Percentiles rank a stretch among this genome's conserved stretches.
phyloP scores from a whole-genome alignment of 129 eudicot species.

The Flaveria trinervia region DNA sequence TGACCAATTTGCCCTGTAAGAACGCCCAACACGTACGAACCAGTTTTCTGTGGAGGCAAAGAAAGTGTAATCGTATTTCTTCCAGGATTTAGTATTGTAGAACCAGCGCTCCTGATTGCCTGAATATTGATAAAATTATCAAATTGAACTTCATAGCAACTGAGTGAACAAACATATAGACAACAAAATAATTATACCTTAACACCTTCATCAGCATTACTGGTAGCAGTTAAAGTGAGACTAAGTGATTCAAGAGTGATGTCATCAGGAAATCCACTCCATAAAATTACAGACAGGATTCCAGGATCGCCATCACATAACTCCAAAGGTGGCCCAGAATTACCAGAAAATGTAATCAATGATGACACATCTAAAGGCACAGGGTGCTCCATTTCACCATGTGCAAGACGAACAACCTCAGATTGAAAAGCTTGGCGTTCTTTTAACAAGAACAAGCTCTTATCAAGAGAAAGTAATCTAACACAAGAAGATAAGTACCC shows the following conservation, averaged over 20 bases:
- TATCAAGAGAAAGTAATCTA: constrained; percentile 86
- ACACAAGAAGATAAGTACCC: constrained; percentile 95
- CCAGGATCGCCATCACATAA: constrained; percentile 99
- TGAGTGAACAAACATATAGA: constrained; percentile 4
- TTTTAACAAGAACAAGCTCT: constrained; percentile 71
- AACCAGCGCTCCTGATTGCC: constrained; percentile 82
- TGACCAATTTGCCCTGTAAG: constrained; percentile 97
- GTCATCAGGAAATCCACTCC: constrained; percentile 99
- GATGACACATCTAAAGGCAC: constrained; percentile 97
- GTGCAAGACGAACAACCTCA: constrained; percentile 93
- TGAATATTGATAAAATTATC: constrained; percentile 27
- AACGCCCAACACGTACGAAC: constrained; percentile 90
- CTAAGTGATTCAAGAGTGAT: constrained; percentile 91
- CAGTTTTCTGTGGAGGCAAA: constrained; percentile 93
- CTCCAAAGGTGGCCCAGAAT: constrained; percentile 76
- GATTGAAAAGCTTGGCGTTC: constrained; percentile 94
- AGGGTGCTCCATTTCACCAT: constrained; percentile 90
- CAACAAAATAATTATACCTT: constrained; percentile 54
- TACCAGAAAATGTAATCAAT: constrained; percentile 85
- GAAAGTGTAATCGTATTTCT: constrained; percentile 71
- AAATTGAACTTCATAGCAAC: constrained; percentile 5
- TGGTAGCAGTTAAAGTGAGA: constrained; percentile 79
- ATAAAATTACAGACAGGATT: constrained; percentile 66
- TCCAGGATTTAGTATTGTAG: constrained; percentile 79
- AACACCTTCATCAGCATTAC: constrained; percentile 89